Percentiles rank a stretch among this genome's conserved stretches.
Evolutionary conservation across 306 rosid species (phyloP).

Genomic region (Fragaria ananassa): DNA sequence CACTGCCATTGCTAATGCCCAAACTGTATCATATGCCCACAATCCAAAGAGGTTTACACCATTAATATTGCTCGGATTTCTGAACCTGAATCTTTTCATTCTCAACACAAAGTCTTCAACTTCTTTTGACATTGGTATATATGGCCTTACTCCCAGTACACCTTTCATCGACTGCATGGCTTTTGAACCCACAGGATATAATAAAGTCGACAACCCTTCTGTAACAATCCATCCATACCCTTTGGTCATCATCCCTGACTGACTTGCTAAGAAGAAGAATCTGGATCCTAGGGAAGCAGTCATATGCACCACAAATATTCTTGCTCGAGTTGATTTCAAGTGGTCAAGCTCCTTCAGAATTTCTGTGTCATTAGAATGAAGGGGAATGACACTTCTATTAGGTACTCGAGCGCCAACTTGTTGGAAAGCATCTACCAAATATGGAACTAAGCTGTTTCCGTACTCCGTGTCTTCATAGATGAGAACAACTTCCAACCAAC

Average conservation of each 20-base stretch:
- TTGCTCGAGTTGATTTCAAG: constrained; percentile 1
- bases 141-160: constrained; percentile 35
- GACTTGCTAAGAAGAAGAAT: constrained; percentile 25
- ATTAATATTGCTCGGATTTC: not conserved
- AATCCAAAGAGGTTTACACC: constrained; percentile 23
- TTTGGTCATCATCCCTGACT: constrained; percentile 25
- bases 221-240: constrained; percentile 31
- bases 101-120: constrained; percentile 14
- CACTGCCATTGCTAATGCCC: constrained; percentile 24
- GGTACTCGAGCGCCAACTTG: constrained; percentile 13
- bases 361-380: not conserved
- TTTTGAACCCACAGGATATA: constrained; percentile 7
- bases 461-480: constrained; percentile 37
- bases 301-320: constrained; percentile 38
- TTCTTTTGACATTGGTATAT: not conserved
- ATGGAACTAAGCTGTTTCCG: constrained; percentile 38
- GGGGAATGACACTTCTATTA: constrained; percentile 23
- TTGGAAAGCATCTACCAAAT: constrained; percentile 29
- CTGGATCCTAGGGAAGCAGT: constrained; percentile 10
- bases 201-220: constrained; percentile 14
- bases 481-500: constrained; percentile 36
- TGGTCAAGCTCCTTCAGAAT: constrained; percentile 14
- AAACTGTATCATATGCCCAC: constrained; percentile 45
- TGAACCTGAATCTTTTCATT: not conserved
- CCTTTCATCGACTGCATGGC: constrained; percentile 38